Evolutionary conservation across 306 rosid species (phyloP), one percentile per base, ranked within the genome.

Genomic region (Prunus mongolica): DNA sequence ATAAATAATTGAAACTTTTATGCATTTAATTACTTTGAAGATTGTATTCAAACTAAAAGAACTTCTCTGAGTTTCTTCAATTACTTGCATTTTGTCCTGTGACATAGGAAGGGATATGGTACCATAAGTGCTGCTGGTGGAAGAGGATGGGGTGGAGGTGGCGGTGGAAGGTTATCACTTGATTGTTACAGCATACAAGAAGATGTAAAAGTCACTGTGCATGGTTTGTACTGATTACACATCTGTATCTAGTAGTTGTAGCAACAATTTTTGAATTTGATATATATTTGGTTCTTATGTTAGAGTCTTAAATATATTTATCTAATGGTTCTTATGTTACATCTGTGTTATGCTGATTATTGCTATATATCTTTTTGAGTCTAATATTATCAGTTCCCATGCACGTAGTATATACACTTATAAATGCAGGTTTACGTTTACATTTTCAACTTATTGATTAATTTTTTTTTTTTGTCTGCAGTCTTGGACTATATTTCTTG

Each of bases 81-180:
- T 61, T 56, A 57, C 32, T 46, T 72, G 64, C 70, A 57, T 76
- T 77, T 47, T 79, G 6, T 79, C 57, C 27, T 75, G 76, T 79
- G 71, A 79, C 79, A 80, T 82, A 95, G 98, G 91, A 95, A 90
- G 86, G 98, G 98, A 74, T 86, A 82, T 81, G 98, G 98, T 79
- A 86, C 80, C 49, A 86, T 95, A 83, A 90, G 97, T 84, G 98
- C 98, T 41, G 97, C 97, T 65, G 98, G 98, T 60, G 98, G 98
- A 78, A 83, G 67, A 63, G 98, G 98, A 77, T 90, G 96, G 97
- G 98, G 98, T 80, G 98, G 98, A 71, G 98, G 98, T 38, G 98
- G 98, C 15, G 98, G 98, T 70, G 98, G 98, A 83, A 92, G 98
- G 86, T 86, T 95, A 75, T 95, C 98, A 68, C 93, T 95, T 75